Evolutionary conservation across 129 eudicot species (phyloP).

Genomic region (Logfia minima): DNA sequence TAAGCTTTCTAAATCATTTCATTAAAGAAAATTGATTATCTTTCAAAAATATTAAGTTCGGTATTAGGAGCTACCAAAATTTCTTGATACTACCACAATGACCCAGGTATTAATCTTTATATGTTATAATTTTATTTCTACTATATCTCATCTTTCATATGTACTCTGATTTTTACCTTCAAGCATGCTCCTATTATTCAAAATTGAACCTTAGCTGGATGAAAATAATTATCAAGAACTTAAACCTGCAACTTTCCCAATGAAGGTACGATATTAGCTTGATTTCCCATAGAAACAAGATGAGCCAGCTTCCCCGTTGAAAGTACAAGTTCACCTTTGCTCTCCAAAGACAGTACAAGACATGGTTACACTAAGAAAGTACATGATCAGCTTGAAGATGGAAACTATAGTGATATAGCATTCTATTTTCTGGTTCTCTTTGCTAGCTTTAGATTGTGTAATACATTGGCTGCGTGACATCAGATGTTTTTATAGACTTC

Average conservation of each 20-base stretch:
- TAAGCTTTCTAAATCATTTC: too few species aligned
- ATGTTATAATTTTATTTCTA: too few species aligned
- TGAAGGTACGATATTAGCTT: slow-evolving; percentile 50
- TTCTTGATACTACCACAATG: too few species aligned
- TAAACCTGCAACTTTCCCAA: slow-evolving; percentile 40
- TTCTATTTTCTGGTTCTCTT: slow-evolving; percentile 13
- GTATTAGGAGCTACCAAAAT: too few species aligned
- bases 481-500: slow-evolving; percentile 24
- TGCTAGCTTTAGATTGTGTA: not conserved
- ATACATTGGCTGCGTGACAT: slow-evolving; percentile 19
- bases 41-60: too few species aligned
- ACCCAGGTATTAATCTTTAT: too few species aligned
- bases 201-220: slow-evolving; percentile 41
- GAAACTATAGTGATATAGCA: slow-evolving; percentile 35
- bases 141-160: not conserved
- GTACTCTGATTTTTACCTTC: not conserved
- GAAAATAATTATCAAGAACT: slow-evolving; percentile 42
- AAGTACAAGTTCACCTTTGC: slow-evolving; percentile 52
- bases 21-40: too few species aligned
- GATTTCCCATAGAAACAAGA: slow-evolving; percentile 47
- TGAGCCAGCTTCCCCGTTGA: slow-evolving; percentile 43
- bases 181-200: not conserved
- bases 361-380: too few species aligned
- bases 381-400: slow-evolving; percentile 76
- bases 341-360: slow-evolving; percentile 37